Conservation (phyloP, 768 basidiomycete species). For the Russula griseocarnosa region DNA sequence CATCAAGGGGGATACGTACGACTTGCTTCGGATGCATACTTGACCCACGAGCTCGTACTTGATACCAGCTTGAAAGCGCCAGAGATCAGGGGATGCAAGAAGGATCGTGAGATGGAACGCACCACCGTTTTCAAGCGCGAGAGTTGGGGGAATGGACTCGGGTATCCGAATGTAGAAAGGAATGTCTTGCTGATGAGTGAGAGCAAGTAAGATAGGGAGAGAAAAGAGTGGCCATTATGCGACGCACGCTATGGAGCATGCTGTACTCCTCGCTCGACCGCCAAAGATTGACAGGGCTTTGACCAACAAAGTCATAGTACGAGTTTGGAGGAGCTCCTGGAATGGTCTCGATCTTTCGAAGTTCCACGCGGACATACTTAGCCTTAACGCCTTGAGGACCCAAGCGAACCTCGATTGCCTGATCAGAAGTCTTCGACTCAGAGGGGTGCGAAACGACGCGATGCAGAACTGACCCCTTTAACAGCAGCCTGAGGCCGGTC, state of each 20-base stretch:
- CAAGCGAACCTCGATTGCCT: constrained; percentile 85
- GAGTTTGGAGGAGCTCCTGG: constrained; percentile 65
- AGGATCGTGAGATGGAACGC: constrained; percentile 25
- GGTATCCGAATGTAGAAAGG: constrained; percentile 90
- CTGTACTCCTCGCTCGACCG: constrained; percentile 71
- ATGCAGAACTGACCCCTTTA: constrained; percentile 59
- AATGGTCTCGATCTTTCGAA: constrained; percentile 84
- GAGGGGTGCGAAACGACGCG: constrained; percentile 21
- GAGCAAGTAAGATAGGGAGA: constrained; percentile 10
- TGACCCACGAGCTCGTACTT: constrained; percentile 88
- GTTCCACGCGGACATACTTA: constrained; percentile 88
- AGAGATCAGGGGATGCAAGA: constrained; percentile 1
- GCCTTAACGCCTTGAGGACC: constrained; percentile 75
- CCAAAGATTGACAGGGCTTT: constrained; percentile 82
- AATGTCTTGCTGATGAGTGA: constrained; percentile 64
- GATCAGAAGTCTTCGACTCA: background rate
- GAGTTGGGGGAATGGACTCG: constrained; percentile 81
- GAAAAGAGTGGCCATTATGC: background rate
- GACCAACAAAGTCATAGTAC: constrained; percentile 77
- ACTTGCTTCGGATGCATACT: constrained; percentile 82
- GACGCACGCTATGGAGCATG: constrained; percentile 57
- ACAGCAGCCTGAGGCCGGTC: constrained; percentile 81
- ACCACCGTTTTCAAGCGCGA: constrained; percentile 76
- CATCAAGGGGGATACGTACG: constrained; percentile 43
- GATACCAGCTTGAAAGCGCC: constrained; percentile 59